These are phyloP conservation scores for Epichloe gansuensis DNA, from an alignment of 2,329 filamentous ascomycete genomes.

Conservation along the genomic window DNA sequence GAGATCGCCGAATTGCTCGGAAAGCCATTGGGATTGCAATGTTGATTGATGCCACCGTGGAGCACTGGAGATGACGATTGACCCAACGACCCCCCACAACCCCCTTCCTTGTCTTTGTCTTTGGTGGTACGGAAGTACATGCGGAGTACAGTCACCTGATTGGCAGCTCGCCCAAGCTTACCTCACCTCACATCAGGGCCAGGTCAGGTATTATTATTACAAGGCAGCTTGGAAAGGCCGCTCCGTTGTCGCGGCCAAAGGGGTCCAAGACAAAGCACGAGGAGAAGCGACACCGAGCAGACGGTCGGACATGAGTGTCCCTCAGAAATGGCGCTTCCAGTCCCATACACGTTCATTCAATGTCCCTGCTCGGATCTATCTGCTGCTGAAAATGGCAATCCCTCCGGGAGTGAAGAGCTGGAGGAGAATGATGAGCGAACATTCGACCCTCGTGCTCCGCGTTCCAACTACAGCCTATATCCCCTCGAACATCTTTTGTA, in stretches of 20 bases:
- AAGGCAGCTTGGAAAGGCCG: neutral
- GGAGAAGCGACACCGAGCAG: neutral
- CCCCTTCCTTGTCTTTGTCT: too few species aligned
- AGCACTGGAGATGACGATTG: too few species aligned
- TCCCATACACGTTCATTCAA: conserved; percentile 54
- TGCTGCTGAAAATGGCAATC: conserved; percentile 19
- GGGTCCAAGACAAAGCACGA: neutral
- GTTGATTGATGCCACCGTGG: too few species aligned
- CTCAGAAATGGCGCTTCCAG: conserved; percentile 35
- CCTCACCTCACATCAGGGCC: neutral
- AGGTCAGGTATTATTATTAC: neutral
- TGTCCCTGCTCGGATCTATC: conserved; percentile 49
- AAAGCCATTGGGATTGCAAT: too few species aligned
- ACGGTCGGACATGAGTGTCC: neutral
- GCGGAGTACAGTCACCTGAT: conserved; percentile 2
- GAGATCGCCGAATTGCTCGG: too few species aligned
- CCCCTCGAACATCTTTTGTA: conserved; percentile 89
- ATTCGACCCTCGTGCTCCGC: conserved; percentile 75
- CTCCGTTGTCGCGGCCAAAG: neutral
- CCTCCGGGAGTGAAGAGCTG: conserved; percentile 19
- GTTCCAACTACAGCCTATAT: conserved; percentile 84
- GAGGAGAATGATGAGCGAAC: conserved; percentile 62
- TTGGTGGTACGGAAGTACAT: too few species aligned
- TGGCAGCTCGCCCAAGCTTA: neutral
- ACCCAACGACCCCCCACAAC: too few species aligned